A percentile compares a stretch with the other conserved stretches of the same genome.
phyloP scores from a whole-genome alignment of 805 yeast species.

The Yamadazyma olivae region DNA sequence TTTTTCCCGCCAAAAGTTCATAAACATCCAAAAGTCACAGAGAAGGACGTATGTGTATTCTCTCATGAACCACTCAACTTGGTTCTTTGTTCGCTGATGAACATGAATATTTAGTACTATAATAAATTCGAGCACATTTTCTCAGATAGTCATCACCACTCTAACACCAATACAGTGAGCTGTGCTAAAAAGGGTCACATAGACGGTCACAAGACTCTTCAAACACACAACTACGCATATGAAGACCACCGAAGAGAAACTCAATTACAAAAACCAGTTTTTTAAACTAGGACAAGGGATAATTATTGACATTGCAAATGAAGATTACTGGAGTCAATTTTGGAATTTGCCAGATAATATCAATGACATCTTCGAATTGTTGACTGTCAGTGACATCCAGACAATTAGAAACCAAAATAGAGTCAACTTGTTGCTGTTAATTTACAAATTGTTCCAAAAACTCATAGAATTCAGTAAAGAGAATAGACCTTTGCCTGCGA shows the following conservation, averaged over 20 bases:
- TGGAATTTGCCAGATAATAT: constrained; percentile 44
- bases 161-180: no score
- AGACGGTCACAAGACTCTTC: no score
- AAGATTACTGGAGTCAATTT: constrained; percentile 28
- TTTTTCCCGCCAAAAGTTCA: no score
- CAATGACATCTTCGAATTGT: constrained; percentile 54
- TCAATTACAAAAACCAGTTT: constrained; percentile 58
- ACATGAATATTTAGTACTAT: no score
- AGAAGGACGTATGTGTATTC: no score
- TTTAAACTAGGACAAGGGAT: constrained; percentile 51
- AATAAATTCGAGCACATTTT: no score
- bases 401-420: constrained; percentile 56
- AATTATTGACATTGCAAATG: constrained; percentile 23
- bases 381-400: constrained; percentile 58
- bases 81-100: no score
- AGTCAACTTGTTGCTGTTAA: constrained; percentile 53
- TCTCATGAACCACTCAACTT: no score
- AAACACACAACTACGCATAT: no score
- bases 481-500: constrained; percentile 9
- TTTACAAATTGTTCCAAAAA: constrained; percentile 29
- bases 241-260: constrained; percentile 75
- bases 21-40: no score
- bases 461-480: neutral
- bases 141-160: no score
- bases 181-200: no score